phyloP scores from a whole-genome alignment of 352 stramenopile species.

The Phytophthora megakarya region DNA sequence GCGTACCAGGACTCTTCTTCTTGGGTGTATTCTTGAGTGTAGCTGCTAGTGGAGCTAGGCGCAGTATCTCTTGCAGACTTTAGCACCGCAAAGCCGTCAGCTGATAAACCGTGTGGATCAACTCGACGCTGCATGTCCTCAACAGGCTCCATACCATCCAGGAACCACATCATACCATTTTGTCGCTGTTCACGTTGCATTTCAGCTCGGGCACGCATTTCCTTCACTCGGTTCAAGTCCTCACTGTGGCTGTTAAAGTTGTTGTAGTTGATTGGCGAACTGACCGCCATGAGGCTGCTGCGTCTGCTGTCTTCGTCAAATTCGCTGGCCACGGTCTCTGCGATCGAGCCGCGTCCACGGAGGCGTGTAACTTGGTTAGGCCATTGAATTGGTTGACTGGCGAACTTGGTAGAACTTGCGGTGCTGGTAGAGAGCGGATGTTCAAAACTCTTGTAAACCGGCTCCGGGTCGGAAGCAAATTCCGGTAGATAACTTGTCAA shows the following conservation, averaged over 20 bases:
- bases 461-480: conserved; percentile 40
- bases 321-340: conserved; percentile 45
- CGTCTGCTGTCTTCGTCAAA: conserved; percentile 37
- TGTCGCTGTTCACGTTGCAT: conserved; percentile 40
- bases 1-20: conserved; percentile 35
- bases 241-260: conserved; percentile 27
- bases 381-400: conserved; percentile 13
- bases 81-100: conserved; percentile 43
- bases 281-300: conserved; percentile 28
- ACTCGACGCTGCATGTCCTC: conserved; percentile 42
- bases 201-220: conserved; percentile 37
- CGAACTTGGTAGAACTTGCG: conserved; percentile 1
- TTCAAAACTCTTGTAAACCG: conserved; percentile 21
- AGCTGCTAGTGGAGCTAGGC: conserved; percentile 20
- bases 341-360: conserved; percentile 35
- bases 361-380: conserved; percentile 9
- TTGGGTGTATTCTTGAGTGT: conserved; percentile 23
- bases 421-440: conserved; percentile 5
- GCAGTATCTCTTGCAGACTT: conserved; percentile 28
- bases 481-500: conserved; percentile 72
- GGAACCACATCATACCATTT: conserved; percentile 43
- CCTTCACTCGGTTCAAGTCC: conserved; percentile 18
- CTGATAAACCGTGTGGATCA: conserved; percentile 23
- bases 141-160: conserved; percentile 45
- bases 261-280: conserved; percentile 37